Conservation (phyloP, 2,329 filamentous ascomycete species). For the Xylariaceae sp. region DNA sequence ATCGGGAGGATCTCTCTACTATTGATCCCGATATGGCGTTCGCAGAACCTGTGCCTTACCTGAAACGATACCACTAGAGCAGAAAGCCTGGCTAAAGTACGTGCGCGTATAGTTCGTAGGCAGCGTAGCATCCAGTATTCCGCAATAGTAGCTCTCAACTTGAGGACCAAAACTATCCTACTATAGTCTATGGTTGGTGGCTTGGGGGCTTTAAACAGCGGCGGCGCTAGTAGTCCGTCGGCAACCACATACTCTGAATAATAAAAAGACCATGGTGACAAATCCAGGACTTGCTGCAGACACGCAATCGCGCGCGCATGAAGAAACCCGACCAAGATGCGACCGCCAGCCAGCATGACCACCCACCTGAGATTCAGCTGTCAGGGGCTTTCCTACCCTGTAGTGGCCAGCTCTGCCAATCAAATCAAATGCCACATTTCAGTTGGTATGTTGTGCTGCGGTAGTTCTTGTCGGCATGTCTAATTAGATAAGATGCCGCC, state of each 20-base stretch:
- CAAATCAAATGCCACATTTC: background rate
- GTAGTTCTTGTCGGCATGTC: background rate
- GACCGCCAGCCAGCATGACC: too few relatives aligned
- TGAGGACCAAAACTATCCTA: background rate
- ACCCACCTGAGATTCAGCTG: too few relatives aligned
- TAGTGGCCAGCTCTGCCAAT: background rate
- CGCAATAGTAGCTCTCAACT: too few relatives aligned
- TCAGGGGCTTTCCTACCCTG: background rate
- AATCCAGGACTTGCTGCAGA: constrained; percentile 6
- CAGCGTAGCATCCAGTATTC: constrained; percentile 18
- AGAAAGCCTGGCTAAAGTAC: constrained; percentile 18
- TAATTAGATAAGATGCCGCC: constrained; percentile 1
- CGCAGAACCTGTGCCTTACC: too few relatives aligned
- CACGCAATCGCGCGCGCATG: background rate
- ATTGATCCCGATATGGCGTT: background rate
- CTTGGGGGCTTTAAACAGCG: background rate
- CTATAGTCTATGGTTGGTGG: background rate
- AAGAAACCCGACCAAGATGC: background rate
- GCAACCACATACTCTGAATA: too few relatives aligned
- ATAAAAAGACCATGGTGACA: background rate
- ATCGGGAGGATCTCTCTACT: constrained; percentile 9
- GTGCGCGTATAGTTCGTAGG: constrained; percentile 13
- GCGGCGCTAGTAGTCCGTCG: too few relatives aligned
- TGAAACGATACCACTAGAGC: constrained; percentile 18
- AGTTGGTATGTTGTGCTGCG: constrained; percentile 1